These are phyloP conservation scores for Talaromyces proteolyticus DNA, from an alignment of 495 filamentous ascomycete species.

Conservation along the genomic window DNA sequence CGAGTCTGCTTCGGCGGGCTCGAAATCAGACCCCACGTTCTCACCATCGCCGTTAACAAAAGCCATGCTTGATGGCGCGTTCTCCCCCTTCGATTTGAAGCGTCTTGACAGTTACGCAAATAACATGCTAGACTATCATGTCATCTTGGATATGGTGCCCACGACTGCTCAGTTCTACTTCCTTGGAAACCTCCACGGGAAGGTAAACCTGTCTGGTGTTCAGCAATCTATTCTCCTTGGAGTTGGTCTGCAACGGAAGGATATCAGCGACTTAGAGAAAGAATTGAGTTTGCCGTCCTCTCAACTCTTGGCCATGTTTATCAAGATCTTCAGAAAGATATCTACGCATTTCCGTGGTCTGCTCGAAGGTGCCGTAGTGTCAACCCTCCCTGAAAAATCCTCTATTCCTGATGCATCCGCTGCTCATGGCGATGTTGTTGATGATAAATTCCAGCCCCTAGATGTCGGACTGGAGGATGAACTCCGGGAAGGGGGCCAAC, in stretches of 20 bases:
- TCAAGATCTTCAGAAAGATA: conserved; percentile 89
- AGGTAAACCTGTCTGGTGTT: conserved; percentile 65
- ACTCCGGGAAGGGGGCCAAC: conserved; percentile 73
- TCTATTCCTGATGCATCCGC: conserved; percentile 44
- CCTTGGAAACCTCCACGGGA: conserved; percentile 58
- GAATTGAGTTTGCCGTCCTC: conserved; percentile 68
- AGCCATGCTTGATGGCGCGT: conserved; percentile 59
- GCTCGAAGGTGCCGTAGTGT: conserved; percentile 67
- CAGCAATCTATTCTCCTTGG: conserved; percentile 83
- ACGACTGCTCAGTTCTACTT: conserved; percentile 78
- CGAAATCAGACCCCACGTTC: conserved; percentile 47
- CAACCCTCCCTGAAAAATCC: conserved; percentile 57
- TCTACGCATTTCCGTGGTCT: conserved; percentile 67
- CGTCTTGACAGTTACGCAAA: conserved; percentile 91
- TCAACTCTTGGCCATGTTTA: conserved; percentile 92
- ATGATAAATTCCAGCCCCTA: conserved; percentile 60
- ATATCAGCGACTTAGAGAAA: conserved; percentile 71
- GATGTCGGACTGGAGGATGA: conserved; percentile 77
- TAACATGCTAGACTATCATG: conserved; percentile 95
- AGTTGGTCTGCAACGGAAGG: conserved; percentile 85
- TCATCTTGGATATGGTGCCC: conserved; percentile 91
- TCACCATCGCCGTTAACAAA: conserved; percentile 55
- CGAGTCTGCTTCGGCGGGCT: conserved; percentile 74
- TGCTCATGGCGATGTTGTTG: conserved; percentile 58
- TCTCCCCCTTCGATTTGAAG: conserved; percentile 92